Base-by-base conservation (phyloP, 2,329 filamentous ascomycete genomes). In the Fusarium mundagurra region DNA sequence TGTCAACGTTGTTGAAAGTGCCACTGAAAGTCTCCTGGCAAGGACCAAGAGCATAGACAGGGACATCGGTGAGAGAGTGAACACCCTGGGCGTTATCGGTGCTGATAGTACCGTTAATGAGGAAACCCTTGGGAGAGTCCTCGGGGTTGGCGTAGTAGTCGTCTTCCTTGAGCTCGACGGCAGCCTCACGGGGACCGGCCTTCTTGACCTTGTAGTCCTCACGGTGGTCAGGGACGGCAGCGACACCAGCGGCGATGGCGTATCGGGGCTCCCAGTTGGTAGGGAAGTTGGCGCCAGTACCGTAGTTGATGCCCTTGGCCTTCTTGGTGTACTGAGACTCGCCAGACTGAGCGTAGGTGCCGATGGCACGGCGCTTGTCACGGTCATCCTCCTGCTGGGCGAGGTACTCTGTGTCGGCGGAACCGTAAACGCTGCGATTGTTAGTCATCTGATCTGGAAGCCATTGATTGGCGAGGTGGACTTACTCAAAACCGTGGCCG, bases 201-300 rank as follows among this genome's bases (percentile, higher is more conserved):
- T 90, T 90, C 84, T 91, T 91, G 20, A 96, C 90, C 73, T 87
- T 87, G 86, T 92, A 97, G 84, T 93, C 89, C 86, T 97, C 94
- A 29, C 93, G 88, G 77, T 88, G 90, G 81, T 97, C 94, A 0
- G 94, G 94, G 79, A 89, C 88, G 38, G 93, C 93, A 55, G 87
- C 89, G 39, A 94, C 82, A 59, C 94, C 94, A 45, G 91, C 88
- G 64, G 93, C 93, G 58, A 97, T 90, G 66, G 93, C 92, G 84
- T 96, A 96, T 38, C 94, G 89, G 20, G 94, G 94, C 80, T 94
- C 92, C 94, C 94, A 96, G 85, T 94, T 94, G 71, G 89, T 86
- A 27, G 94, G 94, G 87, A 96, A 97, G 84, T 93, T 89, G 76
- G 90, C 87, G 59, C 92, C 92, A 29, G 93, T 93, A 76, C 88